Base-by-base conservation (phyloP, 768 basidiomycete species). In the Clavulina sp. region DNA sequence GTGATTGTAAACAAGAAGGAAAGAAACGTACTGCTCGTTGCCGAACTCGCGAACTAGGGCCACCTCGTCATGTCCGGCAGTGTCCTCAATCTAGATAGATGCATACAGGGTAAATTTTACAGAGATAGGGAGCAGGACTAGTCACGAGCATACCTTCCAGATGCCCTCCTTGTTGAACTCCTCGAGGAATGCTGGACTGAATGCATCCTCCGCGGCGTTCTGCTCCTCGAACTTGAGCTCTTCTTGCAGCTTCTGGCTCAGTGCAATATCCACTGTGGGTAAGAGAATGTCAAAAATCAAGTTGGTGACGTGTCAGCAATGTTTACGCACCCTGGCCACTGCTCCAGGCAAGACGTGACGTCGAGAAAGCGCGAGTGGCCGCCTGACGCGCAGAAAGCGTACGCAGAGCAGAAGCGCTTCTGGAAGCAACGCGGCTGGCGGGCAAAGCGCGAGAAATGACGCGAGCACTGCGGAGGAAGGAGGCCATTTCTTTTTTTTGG, bases 151-250 rank as follows among this genome's bases (percentile, higher is more conserved):
- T 54, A 86, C 88, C 66, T 74, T 68, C 92, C 92, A 97, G 18
- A 83, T 65, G 26, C 81, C 80, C 60, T 80, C 71, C 49, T 65
- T 69, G 62, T 76, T 74, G 73, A 96, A 88, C 13, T 71, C 63
- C 60, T 75, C 75, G 60, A 97, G 60, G 62, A 88, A 92, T 43
- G 84, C 84, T 28, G 91, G 89, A 41, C 68, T 70, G 26, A 61
- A 60, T 1, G 61, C 66, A 0, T 60, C 53, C 7, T 61, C 51
- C 30, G 61, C 60, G 30, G 68, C 65, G 24, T 71, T 68, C 59
- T 89, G 81, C 54, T 75, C 69, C 69, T 99, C 92, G 62, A 83
- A 95, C 60, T 80, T 71, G 59, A 95, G 72, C 69, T 97, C 93
- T 62, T 84, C 78, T 48, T 72, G 64, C 47, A 93, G 70, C 59